These are phyloP conservation scores for Colletotrichum sp. DNA, from an alignment of 2,329 filamentous ascomycete species.

Conservation along the genomic window DNA sequence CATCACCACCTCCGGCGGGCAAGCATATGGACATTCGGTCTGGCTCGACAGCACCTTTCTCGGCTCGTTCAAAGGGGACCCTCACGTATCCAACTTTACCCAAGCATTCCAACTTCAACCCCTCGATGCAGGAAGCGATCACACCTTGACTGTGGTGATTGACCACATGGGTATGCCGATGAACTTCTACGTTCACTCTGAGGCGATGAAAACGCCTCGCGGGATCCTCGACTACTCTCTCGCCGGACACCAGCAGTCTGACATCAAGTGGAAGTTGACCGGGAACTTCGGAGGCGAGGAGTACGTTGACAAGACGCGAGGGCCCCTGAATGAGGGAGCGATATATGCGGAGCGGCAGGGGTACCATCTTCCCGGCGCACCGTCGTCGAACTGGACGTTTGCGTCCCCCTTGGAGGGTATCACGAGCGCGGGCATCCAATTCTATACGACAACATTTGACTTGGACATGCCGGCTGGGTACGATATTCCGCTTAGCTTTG, in stretches of 20 bases:
- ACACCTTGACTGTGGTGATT: constrained; percentile 70
- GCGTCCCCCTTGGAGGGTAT: constrained; percentile 47
- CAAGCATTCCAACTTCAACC: constrained; percentile 50
- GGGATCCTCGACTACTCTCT: constrained; percentile 64
- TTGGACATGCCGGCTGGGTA: constrained; percentile 58
- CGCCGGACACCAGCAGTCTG: constrained; percentile 45
- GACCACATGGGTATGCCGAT: constrained; percentile 74
- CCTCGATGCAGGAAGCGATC: constrained; percentile 45
- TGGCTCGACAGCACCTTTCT: constrained; percentile 66
- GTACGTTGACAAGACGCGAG: constrained; percentile 59
- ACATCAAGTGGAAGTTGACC: constrained; percentile 64
- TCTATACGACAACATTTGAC: constrained; percentile 59
- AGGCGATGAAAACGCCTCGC: constrained; percentile 62
- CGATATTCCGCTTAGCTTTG: constrained; percentile 63
- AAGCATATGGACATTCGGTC: constrained; percentile 66
- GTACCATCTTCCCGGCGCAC: constrained; percentile 39
- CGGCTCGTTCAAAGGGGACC: not conserved
- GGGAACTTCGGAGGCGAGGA: constrained; percentile 66
- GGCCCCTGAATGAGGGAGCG: constrained; percentile 66
- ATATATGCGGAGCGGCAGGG: constrained; percentile 62
- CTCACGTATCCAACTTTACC: not conserved
- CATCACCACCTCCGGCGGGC: constrained; percentile 65
- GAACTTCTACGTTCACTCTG: constrained; percentile 59
- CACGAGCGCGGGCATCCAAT: constrained; percentile 53
- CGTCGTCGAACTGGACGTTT: constrained; percentile 40